phyloP scores from a whole-genome alignment of 2,329 filamentous ascomycete genomes.

The Madurella mycetomatis region DNA sequence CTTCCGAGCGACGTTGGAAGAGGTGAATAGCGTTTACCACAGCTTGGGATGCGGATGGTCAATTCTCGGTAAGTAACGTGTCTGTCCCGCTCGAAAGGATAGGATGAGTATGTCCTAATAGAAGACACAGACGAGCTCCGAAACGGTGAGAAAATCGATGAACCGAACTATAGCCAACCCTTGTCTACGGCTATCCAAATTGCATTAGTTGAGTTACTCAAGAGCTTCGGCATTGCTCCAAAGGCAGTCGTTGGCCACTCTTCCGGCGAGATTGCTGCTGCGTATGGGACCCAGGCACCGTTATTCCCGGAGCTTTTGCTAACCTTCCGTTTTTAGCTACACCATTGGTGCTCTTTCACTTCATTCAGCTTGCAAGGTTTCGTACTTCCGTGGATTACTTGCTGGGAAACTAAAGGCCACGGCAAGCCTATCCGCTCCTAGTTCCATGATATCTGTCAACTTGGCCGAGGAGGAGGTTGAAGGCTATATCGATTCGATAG shows the following conservation, averaged over 20 bases:
- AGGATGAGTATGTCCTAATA: background rate
- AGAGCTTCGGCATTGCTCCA: conserved; percentile 26
- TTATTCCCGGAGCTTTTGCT: no score
- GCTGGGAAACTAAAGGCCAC: background rate
- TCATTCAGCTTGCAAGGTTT: background rate
- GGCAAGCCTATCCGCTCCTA: background rate
- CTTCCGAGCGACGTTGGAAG: conserved; percentile 37
- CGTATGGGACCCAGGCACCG: conserved; percentile 9
- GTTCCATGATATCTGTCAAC: background rate
- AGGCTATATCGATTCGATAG: background rate
- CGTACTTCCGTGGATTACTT: background rate
- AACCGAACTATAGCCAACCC: background rate
- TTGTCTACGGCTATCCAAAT: background rate
- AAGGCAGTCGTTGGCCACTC: conserved; percentile 39
- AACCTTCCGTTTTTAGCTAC: background rate
- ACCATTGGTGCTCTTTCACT: background rate
- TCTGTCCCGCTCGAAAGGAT: background rate
- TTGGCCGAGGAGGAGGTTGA: background rate
- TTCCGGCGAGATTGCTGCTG: conserved; percentile 41
- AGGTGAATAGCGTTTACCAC: conserved; percentile 21
- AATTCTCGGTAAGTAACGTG: background rate
- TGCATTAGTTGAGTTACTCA: background rate
- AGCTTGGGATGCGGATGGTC: background rate
- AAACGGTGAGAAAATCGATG: background rate
- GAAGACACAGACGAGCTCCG: background rate